Conservation (phyloP, 2,329 filamentous ascomycete species). For the Hymenoscyphus fructigenus region DNA sequence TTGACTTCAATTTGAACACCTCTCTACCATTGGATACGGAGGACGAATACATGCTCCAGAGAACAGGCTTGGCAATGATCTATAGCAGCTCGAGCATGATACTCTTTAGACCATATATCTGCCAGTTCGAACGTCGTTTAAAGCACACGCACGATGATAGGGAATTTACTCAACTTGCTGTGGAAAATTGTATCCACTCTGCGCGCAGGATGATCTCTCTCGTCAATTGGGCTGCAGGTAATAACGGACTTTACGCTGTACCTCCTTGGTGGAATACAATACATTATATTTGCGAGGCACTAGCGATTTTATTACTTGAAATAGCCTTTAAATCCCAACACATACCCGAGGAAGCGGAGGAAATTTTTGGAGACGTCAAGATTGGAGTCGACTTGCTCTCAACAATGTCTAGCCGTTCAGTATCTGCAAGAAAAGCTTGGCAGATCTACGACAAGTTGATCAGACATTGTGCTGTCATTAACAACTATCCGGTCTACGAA, state of each 20-base stretch:
- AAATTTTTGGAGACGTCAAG: conserved; percentile 30
- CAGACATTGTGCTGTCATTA: conserved; percentile 23
- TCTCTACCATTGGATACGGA: conserved; percentile 17
- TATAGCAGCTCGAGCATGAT: conserved; percentile 30
- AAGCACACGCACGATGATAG: conserved; percentile 18
- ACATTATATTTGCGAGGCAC: conserved; percentile 31
- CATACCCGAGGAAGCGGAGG: conserved; percentile 21
- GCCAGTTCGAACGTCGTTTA: conserved; percentile 27
- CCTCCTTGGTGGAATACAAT: conserved; percentile 29
- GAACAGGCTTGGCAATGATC: conserved; percentile 28
- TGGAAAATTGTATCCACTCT: conserved; percentile 24
- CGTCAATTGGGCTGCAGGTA: conserved; percentile 15
- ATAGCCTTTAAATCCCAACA: conserved; percentile 30
- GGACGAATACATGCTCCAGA: conserved; percentile 15
- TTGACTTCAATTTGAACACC: conserved; percentile 24
- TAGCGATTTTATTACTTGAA: conserved; percentile 31
- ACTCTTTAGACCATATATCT: conserved; percentile 32
- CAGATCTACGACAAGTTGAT: conserved; percentile 31
- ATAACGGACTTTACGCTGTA: conserved; percentile 23
- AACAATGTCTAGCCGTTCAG: conserved; percentile 23
- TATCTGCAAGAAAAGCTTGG: conserved; percentile 33
- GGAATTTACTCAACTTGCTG: conserved; percentile 26
- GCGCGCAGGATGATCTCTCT: conserved; percentile 27
- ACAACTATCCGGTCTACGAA: conserved; percentile 21
- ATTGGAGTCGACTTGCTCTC: conserved; percentile 28